A percentile compares a stretch with the other conserved stretches of the same genome.
phyloP scores from a whole-genome alignment of 2,329 filamentous ascomycete genomes.

The Calonectria pauciramosa region DNA sequence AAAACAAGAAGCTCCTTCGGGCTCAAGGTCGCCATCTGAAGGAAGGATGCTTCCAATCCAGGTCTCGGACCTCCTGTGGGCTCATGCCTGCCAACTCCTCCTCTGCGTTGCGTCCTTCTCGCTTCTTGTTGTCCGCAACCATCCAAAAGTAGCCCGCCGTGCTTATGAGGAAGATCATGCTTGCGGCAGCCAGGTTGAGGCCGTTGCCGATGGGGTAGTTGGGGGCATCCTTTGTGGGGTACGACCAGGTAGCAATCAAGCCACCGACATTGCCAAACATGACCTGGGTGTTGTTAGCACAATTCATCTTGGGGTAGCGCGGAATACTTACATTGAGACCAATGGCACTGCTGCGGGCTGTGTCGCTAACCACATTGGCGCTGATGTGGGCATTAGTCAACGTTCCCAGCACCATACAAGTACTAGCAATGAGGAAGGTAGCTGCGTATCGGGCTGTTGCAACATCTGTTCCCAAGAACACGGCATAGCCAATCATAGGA shows the following conservation, averaged over 20 bases:
- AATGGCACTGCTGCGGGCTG: slow-evolving; percentile 73
- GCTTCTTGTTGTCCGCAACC: slow-evolving; percentile 71
- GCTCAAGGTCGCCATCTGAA: slow-evolving; percentile 68
- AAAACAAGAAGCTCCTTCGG: not conserved
- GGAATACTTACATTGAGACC: slow-evolving; percentile 53
- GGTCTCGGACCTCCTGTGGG: slow-evolving; percentile 67
- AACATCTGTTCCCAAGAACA: slow-evolving; percentile 69
- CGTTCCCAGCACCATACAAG: slow-evolving; percentile 72
- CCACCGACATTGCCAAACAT: slow-evolving; percentile 68
- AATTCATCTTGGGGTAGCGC: fast-evolving
- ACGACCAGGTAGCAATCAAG: slow-evolving; percentile 75
- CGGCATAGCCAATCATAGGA: slow-evolving; percentile 74
- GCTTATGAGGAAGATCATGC: slow-evolving; percentile 66
- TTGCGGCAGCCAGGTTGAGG: slow-evolving; percentile 73
- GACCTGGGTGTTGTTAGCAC: slow-evolving; percentile 35
- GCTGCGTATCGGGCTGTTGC: slow-evolving; percentile 70
- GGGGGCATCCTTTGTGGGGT: slow-evolving; percentile 73
- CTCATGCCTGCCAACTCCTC: slow-evolving; percentile 68
- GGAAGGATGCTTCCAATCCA: slow-evolving; percentile 78
- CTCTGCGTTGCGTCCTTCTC: slow-evolving; percentile 68
- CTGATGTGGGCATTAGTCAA: slow-evolving; percentile 74
- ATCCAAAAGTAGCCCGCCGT: slow-evolving; percentile 71
- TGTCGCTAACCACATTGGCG: slow-evolving; percentile 76
- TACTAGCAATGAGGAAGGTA: slow-evolving; percentile 73
- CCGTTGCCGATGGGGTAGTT: slow-evolving; percentile 77